Percentiles rank a stretch among this genome's conserved stretches.
Conservation (phyloP, 345 rosid genomes). For the Sonneratia caseolaris region DNA sequence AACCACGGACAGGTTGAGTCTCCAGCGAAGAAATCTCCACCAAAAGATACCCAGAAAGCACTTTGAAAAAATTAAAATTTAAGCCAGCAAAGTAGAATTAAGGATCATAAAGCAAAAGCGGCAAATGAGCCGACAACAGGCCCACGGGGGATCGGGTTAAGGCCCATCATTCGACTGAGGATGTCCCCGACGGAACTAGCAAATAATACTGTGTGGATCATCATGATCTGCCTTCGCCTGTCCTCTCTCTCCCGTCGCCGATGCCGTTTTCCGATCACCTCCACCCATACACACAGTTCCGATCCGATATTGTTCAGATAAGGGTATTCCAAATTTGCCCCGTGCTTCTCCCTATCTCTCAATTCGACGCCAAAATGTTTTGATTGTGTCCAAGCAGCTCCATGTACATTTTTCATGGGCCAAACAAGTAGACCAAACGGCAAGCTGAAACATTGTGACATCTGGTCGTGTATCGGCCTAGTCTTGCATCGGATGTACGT, state of each 20-base stretch:
- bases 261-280: not conserved
- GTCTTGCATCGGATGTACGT: too few relatives aligned
- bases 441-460: too few relatives aligned
- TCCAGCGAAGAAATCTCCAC: not conserved
- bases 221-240: not conserved
- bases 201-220: conserved; percentile 55
- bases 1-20: not conserved
- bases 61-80: not conserved
- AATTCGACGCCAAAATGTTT: not conserved
- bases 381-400: not conserved
- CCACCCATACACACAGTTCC: too few relatives aligned
- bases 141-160: not conserved
- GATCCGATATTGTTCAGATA: not conserved
- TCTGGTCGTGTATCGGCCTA: too few relatives aligned
- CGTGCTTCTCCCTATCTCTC: not conserved
- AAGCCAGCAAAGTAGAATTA: not conserved
- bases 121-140: too few relatives aligned
- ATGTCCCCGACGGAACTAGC: conserved; percentile 63
- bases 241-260: not conserved
- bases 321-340: not conserved
- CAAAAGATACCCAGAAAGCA: not conserved
- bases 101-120: not conserved
- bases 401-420: not conserved
- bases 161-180: conserved; percentile 44
- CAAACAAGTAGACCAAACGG: not conserved